Evolutionary conservation across 208 protist species (phyloP).

Genomic region (Endotrypanum monterogeii): DNA sequence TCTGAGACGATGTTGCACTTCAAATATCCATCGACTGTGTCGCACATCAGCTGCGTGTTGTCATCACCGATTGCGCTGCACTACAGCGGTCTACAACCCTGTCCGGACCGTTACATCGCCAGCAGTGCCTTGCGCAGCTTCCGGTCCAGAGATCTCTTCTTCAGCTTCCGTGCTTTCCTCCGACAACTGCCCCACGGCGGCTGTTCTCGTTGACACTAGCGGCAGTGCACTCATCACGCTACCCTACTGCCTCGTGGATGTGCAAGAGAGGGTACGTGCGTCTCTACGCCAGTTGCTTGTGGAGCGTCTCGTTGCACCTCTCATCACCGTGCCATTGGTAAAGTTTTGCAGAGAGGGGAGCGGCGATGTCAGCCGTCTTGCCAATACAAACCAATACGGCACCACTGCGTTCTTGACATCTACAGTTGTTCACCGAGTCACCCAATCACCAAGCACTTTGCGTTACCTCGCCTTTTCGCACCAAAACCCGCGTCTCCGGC

Average conservation of each 20-base stretch:
- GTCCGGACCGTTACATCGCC: background rate
- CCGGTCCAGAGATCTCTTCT: background rate
- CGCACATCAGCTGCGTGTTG: background rate
- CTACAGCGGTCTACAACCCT: background rate
- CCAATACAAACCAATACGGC: too few relatives aligned
- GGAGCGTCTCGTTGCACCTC: constrained; percentile 9
- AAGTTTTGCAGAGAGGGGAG: background rate
- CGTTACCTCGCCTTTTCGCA: constrained; percentile 25
- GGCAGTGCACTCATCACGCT: constrained; percentile 16
- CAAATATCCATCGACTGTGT: background rate
- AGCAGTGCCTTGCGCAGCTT: background rate
- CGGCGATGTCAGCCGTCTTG: background rate
- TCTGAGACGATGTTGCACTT: background rate
- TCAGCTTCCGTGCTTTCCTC: too few relatives aligned
- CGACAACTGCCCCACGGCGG: constrained; percentile 15
- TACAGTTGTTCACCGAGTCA: constrained; percentile 11
- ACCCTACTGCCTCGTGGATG: constrained; percentile 10
- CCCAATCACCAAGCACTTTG: background rate
- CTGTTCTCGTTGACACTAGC: constrained; percentile 20
- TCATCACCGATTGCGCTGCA: background rate
- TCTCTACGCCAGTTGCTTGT: constrained; percentile 8
- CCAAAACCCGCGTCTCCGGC: constrained; percentile 10
- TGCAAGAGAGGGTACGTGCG: constrained; percentile 18
- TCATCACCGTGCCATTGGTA: background rate
- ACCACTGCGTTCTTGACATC: background rate